These are phyloP conservation scores for Orobanche coerulescens DNA, from an alignment of 257 asterid species.

Conservation along the genomic window DNA sequence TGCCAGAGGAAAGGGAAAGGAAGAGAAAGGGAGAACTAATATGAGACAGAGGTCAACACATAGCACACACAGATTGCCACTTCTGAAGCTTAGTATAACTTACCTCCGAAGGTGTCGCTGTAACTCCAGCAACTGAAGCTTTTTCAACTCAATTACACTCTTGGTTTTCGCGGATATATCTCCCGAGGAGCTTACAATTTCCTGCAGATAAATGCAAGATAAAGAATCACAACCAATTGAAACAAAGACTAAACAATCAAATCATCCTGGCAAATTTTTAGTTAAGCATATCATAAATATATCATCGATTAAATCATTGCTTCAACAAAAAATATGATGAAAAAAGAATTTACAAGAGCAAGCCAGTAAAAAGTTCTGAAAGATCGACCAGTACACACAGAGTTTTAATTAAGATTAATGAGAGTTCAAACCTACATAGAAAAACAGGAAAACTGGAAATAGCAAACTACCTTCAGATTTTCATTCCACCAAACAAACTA, in stretches of 20 bases:
- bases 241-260: constrained; percentile 12
- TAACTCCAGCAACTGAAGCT: constrained; percentile 91
- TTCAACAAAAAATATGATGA: not conserved
- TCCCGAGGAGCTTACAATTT: constrained; percentile 81
- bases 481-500: not conserved
- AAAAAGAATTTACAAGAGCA: not conserved
- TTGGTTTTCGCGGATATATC: constrained; percentile 88
- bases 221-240: constrained; percentile 11
- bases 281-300: not conserved
- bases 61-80: constrained; percentile 11
- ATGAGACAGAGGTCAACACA: constrained; percentile 2
- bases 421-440: not conserved
- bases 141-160: constrained; percentile 94
- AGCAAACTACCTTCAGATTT: not conserved
- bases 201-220: constrained; percentile 40
- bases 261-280: constrained; percentile 1
- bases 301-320: constrained; percentile 1
- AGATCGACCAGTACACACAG: not conserved
- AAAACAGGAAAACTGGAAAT: not conserved
- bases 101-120: constrained; percentile 91
- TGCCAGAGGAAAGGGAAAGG: not conserved
- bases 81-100: constrained; percentile 18
- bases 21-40: not conserved
- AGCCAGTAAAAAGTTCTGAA: constrained; percentile 9
- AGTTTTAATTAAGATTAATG: not conserved